Base-by-base conservation (phyloP, 228 moss, liverwort and hornwort genomes). In the Sphagnum magellanicum region DNA sequence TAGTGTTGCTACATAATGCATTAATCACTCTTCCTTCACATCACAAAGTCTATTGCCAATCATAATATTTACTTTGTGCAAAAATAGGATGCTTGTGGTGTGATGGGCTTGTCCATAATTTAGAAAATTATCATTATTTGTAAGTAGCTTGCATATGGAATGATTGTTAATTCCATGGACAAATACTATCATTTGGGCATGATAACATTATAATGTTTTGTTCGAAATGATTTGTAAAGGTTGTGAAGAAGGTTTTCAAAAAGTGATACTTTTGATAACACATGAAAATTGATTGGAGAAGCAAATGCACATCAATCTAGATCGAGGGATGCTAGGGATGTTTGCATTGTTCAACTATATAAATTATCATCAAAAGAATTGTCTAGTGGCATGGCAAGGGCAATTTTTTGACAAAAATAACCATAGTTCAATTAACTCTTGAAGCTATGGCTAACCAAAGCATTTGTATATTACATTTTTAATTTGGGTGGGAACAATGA, bases 381-480 rank as follows among this genome's bases (percentile, higher is more conserved):
- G 13, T 61, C 60, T 1, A 10, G 32, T 32, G 32, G 32, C 32
- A 60, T 61, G 6, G 60, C 70, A 60, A 61, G 60, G 70, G 0
- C 60, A 15, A 8, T 70, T 60, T 49, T 49, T 11, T 8, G 4
- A 72, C 50, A 72, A 72, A 59, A 63, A 72, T 62, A 63, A 63
- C 5, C 16, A 60, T 16, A 63, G 49, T 5, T 50, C 63, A 8
- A 72, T 72, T 32, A 11, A 4, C 3, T 8, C 0, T 72, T 32
- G 71, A 72, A 46, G 62, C 13, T 14, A 64, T 63, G 48, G 48
- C 1, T 8, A 8, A 51, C 14, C 16, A 63, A 16, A 10, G 63
- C 0, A 15, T 72, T 13, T 72, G 71, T 62, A 4, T 72, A 59
- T 70, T 59, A 60, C 60, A 69, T 57, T 11, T 52, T 12, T 4